phyloP scores from a whole-genome alignment of 768 basidiomycete genomes.

The Tricholoma flavovirens region DNA sequence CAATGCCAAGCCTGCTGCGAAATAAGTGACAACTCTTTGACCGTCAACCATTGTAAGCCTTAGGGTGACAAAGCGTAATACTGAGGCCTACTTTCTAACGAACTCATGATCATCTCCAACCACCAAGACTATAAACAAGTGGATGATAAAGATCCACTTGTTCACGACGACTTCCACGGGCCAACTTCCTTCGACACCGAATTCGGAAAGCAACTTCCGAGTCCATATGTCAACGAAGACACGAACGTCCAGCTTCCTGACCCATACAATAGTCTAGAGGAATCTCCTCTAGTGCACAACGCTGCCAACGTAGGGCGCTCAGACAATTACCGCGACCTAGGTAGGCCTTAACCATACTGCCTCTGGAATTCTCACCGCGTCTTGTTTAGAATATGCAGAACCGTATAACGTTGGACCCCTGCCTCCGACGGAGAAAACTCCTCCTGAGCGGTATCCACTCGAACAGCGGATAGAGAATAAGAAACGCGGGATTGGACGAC shows the following conservation, averaged over 20 bases:
- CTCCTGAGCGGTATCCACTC: constrained; percentile 47
- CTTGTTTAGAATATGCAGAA: constrained; percentile 57
- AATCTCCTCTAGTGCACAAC: constrained; percentile 41
- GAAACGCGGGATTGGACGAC: constrained; percentile 77
- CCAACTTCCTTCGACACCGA: not conserved
- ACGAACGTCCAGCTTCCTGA: constrained; percentile 1
- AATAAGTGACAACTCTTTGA: not conserved
- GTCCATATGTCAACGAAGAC: constrained; percentile 1
- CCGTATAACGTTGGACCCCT: constrained; percentile 28
- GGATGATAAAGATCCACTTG: constrained; percentile 1
- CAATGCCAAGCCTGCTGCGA: not conserved
- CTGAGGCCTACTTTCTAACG: not conserved
- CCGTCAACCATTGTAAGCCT: not conserved
- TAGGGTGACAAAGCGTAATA: not conserved
- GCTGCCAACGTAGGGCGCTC: constrained; percentile 36
- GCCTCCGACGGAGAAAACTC: constrained; percentile 33
- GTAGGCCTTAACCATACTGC: constrained; percentile 23
- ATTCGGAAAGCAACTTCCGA: not conserved
- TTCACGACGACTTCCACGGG: constrained; percentile 2
- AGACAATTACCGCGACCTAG: constrained; percentile 47
- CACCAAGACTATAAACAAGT: constrained; percentile 2
- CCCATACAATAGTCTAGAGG: constrained; percentile 15
- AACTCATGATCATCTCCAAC: constrained; percentile 12
- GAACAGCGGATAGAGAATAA: constrained; percentile 87
- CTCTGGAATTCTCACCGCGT: not conserved